Evolutionary conservation across 164 flowering plant genomes (phyloP).

Genomic region (Dillenia turbinata): DNA sequence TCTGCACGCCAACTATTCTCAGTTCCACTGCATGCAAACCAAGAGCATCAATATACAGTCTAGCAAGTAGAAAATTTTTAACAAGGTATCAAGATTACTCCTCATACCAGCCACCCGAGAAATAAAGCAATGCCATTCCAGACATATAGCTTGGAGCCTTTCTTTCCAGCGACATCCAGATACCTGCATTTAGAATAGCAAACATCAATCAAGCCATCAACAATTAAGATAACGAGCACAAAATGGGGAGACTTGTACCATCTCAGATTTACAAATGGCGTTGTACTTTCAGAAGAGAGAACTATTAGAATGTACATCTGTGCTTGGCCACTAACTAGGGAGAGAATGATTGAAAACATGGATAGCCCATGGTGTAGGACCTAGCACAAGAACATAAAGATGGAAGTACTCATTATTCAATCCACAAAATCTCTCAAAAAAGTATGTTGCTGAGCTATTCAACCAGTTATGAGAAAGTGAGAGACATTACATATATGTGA

Average conservation of each 20-base stretch:
- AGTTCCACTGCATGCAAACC: too few relatives aligned
- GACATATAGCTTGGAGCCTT: conserved; percentile 53
- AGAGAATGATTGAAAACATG: conserved; percentile 48
- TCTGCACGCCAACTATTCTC: too few relatives aligned
- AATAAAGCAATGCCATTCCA: conserved; percentile 69
- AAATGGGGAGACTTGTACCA: conserved; percentile 35
- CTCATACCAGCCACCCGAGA: conserved; percentile 59
- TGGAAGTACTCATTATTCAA: not conserved
- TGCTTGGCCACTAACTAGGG: conserved; percentile 60
- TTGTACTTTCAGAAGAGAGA: conserved; percentile 72
- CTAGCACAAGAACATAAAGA: conserved; percentile 23
- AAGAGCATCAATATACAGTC: too few relatives aligned
- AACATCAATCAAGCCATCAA: not conserved
- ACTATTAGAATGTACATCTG: conserved; percentile 70
- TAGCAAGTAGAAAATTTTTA: too few relatives aligned
- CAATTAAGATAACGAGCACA: not conserved
- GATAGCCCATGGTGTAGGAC: conserved; percentile 75
- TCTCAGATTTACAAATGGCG: conserved; percentile 77
- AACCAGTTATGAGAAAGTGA: too few relatives aligned
- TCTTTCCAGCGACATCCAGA: conserved; percentile 66
- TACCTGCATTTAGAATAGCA: conserved; percentile 41
- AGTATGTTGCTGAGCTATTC: not conserved
- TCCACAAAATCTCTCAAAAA: not conserved
- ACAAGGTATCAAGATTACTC: too few relatives aligned
- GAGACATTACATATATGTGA: not conserved